Conservation (phyloP, 768 basidiomycete genomes). For the Tylopilus rubrobrunneus region DNA sequence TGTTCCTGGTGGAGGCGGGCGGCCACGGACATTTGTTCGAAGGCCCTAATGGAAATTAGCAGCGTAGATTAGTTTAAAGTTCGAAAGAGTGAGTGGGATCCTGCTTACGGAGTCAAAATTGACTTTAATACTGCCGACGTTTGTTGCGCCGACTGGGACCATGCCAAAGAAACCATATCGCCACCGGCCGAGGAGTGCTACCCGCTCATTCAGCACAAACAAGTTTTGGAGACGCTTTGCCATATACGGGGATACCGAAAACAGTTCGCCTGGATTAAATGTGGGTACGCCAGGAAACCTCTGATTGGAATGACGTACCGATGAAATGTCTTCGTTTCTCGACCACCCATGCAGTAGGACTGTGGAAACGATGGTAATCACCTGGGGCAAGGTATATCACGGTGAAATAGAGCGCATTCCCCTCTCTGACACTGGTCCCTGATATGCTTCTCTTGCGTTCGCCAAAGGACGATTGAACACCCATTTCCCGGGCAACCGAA, state of each 20-base stretch:
- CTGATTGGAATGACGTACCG: constrained; percentile 43
- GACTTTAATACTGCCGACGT: constrained; percentile 93
- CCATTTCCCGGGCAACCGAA: constrained; percentile 71
- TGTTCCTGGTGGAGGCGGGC: constrained; percentile 73
- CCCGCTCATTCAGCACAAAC: constrained; percentile 98
- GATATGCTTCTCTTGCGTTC: constrained; percentile 35
- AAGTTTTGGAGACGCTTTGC: constrained; percentile 87
- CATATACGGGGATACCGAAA: constrained; percentile 95
- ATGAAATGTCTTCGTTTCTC: constrained; percentile 94
- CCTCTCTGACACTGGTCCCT: constrained; percentile 55
- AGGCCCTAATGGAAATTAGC: constrained; percentile 49
- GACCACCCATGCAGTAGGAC: constrained; percentile 94
- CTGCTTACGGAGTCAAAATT: constrained; percentile 81
- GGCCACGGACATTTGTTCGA: constrained; percentile 82
- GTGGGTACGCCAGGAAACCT: background rate
- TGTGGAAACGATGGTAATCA: constrained; percentile 98
- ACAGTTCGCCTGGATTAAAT: constrained; percentile 68
- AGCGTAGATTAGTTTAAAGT: background rate
- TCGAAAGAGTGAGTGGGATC: background rate
- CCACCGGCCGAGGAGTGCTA: constrained; percentile 93
- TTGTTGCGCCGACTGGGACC: constrained; percentile 98
- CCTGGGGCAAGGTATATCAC: constrained; percentile 98
- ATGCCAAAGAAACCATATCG: constrained; percentile 93
- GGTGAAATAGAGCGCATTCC: constrained; percentile 84
- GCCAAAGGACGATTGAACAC: constrained; percentile 42